Conservation (phyloP, 768 basidiomycete species). For the Suillus discolor region DNA sequence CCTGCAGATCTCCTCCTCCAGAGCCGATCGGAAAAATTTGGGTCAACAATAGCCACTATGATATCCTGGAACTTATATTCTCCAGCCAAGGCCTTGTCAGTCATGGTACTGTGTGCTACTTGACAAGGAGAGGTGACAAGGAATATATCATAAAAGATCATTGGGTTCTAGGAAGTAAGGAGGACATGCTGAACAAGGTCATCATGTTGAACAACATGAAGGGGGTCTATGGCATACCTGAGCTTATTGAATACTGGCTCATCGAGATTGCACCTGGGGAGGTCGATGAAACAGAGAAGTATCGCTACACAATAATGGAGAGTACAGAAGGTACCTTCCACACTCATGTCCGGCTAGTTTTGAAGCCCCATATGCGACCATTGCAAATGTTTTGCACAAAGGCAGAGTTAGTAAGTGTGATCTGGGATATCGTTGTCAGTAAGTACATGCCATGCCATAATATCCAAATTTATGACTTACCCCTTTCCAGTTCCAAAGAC, state of each 20-base stretch:
- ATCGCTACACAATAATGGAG: not conserved
- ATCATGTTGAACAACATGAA: conserved; percentile 9
- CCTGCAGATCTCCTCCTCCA: not conserved
- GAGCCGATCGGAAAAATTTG: not conserved
- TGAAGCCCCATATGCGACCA: not conserved
- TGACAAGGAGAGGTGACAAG: not conserved
- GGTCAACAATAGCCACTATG: not conserved
- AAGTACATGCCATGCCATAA: too few relatives aligned
- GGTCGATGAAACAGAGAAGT: not conserved
- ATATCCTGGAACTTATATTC: not conserved
- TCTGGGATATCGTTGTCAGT: too few relatives aligned
- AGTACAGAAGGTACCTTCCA: not conserved
- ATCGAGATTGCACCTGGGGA: not conserved
- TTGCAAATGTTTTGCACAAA: not conserved
- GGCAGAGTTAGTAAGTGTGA: too few relatives aligned
- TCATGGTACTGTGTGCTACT: not conserved
- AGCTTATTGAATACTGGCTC: conserved; percentile 5
- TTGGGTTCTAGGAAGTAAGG: conserved; percentile 6
- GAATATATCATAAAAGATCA: conserved; percentile 10
- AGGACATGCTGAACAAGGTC: conserved; percentile 6
- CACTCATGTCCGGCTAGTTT: not conserved
- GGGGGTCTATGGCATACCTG: conserved; percentile 4
- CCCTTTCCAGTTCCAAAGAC: too few relatives aligned
- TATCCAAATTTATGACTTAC: too few relatives aligned
- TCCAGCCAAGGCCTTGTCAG: not conserved